phyloP scores from a whole-genome alignment of 2,329 filamentous ascomycete genomes.

The Penicillium sp. region DNA sequence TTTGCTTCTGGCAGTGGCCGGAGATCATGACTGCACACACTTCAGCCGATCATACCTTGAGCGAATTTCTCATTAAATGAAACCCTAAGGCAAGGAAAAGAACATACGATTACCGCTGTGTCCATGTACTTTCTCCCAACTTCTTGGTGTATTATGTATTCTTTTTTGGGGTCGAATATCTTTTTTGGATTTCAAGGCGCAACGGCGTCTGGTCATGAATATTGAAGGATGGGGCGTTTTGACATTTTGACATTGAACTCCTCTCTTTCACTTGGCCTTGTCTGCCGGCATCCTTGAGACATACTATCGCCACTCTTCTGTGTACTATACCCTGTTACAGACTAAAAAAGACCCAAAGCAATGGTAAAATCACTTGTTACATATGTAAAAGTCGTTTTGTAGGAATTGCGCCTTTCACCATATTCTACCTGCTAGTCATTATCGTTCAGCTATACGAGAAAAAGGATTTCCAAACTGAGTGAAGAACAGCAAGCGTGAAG shows the following conservation, averaged over 20 bases:
- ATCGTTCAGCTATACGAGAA: background rate
- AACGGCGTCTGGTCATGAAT: background rate
- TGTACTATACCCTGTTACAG: conserved; percentile 10
- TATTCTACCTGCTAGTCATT: background rate
- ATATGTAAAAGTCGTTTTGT: background rate
- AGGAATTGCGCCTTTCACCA: background rate
- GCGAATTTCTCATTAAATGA: background rate
- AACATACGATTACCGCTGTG: background rate
- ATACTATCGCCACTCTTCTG: conserved; percentile 15
- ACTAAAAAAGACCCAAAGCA: background rate
- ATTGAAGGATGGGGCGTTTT: background rate
- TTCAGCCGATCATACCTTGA: background rate
- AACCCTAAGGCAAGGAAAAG: background rate
- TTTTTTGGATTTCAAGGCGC: background rate
- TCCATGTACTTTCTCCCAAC: background rate
- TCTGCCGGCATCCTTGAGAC: background rate
- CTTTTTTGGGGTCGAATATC: background rate
- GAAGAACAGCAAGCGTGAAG: background rate
- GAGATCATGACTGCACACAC: background rate
- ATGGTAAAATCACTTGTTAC: background rate
- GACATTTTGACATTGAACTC: background rate
- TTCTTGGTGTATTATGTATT: background rate
- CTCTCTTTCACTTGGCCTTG: background rate
- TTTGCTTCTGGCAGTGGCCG: background rate
- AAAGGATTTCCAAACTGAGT: background rate